Evolutionary conservation across 2,329 filamentous ascomycete species (phyloP).

Genomic region (Calycina marina): DNA sequence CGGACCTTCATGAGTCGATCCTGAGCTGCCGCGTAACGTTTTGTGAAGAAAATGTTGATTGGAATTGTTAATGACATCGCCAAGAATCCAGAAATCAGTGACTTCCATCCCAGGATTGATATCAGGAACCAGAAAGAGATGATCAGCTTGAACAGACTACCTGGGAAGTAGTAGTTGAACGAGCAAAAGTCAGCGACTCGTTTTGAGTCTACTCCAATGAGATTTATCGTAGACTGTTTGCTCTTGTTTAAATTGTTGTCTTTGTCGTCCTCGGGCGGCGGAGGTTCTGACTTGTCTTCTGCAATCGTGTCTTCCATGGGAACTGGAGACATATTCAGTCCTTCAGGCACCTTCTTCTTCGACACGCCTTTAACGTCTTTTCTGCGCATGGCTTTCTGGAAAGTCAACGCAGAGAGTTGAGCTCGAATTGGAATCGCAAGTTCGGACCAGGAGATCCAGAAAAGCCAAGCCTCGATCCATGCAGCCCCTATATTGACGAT

Average conservation of each 20-base stretch:
- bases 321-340: slow-evolving; percentile 12
- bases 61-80: slow-evolving; percentile 52
- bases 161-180: slow-evolving; percentile 50
- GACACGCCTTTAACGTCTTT: slow-evolving; percentile 57
- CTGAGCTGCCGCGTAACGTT: slow-evolving; percentile 47
- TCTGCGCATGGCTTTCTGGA: slow-evolving; percentile 60
- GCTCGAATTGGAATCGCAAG: slow-evolving; percentile 52
- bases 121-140: slow-evolving; percentile 53
- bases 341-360: slow-evolving; percentile 24
- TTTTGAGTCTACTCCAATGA: slow-evolving; percentile 62
- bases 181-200: slow-evolving; percentile 55
- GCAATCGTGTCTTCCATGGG: slow-evolving; percentile 3
- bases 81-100: slow-evolving; percentile 48
- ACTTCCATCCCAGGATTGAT: slow-evolving; percentile 57
- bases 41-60: slow-evolving; percentile 52
- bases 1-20: slow-evolving; percentile 60
- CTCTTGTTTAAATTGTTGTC: slow-evolving; percentile 39
- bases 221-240: slow-evolving; percentile 59
- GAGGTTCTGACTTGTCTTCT: slow-evolving; percentile 20
- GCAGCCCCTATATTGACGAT: slow-evolving; percentile 35
- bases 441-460: slow-evolving; percentile 50
- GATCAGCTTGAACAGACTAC: slow-evolving; percentile 45
- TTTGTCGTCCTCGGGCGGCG: slow-evolving; percentile 16
- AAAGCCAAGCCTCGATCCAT: slow-evolving; percentile 50
- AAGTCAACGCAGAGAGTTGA: slow-evolving; percentile 58